A percentile compares a stretch with the other conserved stretches of the same genome.
phyloP scores from a whole-genome alignment of 495 filamentous ascomycete genomes.

The Penicillium coffeae region DNA sequence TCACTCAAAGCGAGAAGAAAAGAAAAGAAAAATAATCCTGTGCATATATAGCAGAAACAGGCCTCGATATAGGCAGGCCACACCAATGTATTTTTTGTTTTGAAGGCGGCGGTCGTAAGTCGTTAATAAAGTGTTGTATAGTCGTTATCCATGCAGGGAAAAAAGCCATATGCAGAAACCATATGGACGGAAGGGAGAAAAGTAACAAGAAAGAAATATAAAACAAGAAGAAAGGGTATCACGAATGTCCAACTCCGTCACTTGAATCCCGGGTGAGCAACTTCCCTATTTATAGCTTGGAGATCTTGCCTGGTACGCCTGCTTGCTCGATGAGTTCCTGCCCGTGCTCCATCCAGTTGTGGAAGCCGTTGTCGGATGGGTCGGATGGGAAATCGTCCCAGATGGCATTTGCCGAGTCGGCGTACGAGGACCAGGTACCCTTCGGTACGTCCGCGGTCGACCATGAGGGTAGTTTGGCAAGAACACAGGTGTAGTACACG shows the following conservation, averaged over 20 bases:
- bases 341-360: constrained; percentile 39
- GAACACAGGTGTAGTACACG: constrained; percentile 48
- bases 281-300: constrained; percentile 19
- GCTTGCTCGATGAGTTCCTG: constrained; percentile 42
- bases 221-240: constrained; percentile 34
- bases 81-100: not conserved
- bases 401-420: constrained; percentile 40
- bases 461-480: constrained; percentile 47
- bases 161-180: constrained; percentile 1
- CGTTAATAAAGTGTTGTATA: constrained; percentile 14
- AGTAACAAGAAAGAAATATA: constrained; percentile 8
- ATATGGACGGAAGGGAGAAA: constrained; percentile 1
- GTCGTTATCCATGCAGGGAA: constrained; percentile 16
- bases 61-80: constrained; percentile 14
- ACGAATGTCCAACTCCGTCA: constrained; percentile 31
- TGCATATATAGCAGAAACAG: constrained; percentile 1
- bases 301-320: constrained; percentile 34
- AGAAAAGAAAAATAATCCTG: not conserved
- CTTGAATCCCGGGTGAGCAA: constrained; percentile 1
- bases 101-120: constrained; percentile 18
- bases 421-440: constrained; percentile 43
- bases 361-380: constrained; percentile 40
- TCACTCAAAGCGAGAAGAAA: not conserved
- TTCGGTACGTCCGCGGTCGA: constrained; percentile 36
- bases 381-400: constrained; percentile 47